Evolutionary conservation across 108 stramenopile genomes (phyloP).

Genomic region (Discostella pseudostelligera): DNA sequence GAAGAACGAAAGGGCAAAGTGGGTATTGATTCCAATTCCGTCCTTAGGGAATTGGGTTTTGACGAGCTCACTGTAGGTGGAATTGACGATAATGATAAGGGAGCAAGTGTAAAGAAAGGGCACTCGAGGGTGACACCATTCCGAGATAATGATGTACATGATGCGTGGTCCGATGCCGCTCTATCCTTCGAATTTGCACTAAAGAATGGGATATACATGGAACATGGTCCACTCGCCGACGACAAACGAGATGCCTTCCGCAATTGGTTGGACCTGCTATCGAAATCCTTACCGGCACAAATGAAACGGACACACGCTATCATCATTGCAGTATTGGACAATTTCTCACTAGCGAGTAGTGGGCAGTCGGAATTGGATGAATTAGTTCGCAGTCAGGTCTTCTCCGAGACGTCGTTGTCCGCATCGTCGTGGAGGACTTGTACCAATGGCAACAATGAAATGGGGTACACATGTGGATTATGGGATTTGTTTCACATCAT

Average conservation of each 20-base stretch:
- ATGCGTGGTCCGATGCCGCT: constrained; percentile 68
- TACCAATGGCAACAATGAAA: constrained; percentile 39
- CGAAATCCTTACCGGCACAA: constrained; percentile 53
- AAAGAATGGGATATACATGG: constrained; percentile 61
- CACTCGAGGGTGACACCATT: constrained; percentile 32
- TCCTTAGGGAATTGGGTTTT: constrained; percentile 37
- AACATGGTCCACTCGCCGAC: constrained; percentile 45
- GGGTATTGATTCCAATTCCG: constrained; percentile 39
- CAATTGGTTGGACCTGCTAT: constrained; percentile 57
- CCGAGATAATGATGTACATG: constrained; percentile 47
- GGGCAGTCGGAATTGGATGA: constrained; percentile 43
- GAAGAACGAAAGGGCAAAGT: constrained; percentile 20
- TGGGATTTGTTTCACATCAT: constrained; percentile 86
- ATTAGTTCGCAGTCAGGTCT: constrained; percentile 27
- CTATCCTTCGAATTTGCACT: constrained; percentile 72
- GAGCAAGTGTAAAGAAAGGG: constrained; percentile 5
- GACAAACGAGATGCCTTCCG: constrained; percentile 45
- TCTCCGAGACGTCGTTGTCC: neutral
- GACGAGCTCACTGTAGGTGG: constrained; percentile 11
- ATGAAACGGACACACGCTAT: constrained; percentile 53
- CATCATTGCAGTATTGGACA: constrained; percentile 40
- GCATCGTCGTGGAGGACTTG: constrained; percentile 26
- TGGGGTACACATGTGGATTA: constrained; percentile 84
- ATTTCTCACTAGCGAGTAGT: constrained; percentile 48
- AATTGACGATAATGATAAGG: neutral